Evolutionary conservation across 2,329 filamentous ascomycete genomes (phyloP).

Genomic region (Sphaerulina vaccinii): DNA sequence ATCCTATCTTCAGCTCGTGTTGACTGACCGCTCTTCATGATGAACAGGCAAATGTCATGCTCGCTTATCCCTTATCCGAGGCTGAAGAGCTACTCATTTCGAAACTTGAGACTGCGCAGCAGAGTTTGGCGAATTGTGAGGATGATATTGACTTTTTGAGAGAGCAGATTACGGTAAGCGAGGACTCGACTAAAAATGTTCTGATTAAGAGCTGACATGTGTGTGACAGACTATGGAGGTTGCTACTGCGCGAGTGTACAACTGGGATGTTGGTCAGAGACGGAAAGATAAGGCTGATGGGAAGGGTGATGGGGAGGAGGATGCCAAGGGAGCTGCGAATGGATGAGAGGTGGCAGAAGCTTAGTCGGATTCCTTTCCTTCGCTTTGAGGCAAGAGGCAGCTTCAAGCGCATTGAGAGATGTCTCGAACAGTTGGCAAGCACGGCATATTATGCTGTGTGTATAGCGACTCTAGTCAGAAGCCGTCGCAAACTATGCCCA

Average conservation of each 20-base stretch:
- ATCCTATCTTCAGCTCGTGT: not conserved
- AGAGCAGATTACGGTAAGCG: slow-evolving; percentile 90
- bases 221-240: slow-evolving; percentile 86
- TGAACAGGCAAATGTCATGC: slow-evolving; percentile 86
- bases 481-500: no score
- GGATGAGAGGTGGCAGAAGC: not conserved
- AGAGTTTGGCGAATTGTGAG: slow-evolving; percentile 81
- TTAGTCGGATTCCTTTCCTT: no score
- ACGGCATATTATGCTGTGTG: no score
- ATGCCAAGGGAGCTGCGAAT: no score
- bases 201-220: slow-evolving; percentile 23
- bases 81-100: slow-evolving; percentile 74
- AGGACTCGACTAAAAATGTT: no score
- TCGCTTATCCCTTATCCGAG: slow-evolving; percentile 87
- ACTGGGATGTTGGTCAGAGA: slow-evolving; percentile 97
- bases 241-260: slow-evolving; percentile 94
- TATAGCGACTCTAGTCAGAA: no score
- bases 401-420: no score
- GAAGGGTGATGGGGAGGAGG: not conserved
- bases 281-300: slow-evolving; percentile 67
- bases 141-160: slow-evolving; percentile 94
- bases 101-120: slow-evolving; percentile 76
- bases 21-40: not conserved
- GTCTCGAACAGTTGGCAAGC: not conserved
- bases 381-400: not conserved